These are phyloP conservation scores for Gnomoniopsis smithogilvyi DNA, from an alignment of 2,329 filamentous ascomycete species.

Conservation along the genomic window DNA sequence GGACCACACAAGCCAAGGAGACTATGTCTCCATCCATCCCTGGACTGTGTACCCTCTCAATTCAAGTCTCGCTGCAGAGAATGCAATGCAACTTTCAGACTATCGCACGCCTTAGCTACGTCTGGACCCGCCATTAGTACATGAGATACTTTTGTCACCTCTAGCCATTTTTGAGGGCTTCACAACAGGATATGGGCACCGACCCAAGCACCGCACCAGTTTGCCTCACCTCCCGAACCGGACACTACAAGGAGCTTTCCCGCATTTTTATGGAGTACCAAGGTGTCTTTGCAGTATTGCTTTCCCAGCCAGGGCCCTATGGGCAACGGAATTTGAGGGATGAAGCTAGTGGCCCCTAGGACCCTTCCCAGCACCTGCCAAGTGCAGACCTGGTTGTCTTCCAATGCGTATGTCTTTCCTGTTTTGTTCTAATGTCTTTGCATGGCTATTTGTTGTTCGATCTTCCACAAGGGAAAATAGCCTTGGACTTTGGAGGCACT, in stretches of 20 bases:
- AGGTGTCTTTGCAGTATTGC: not conserved
- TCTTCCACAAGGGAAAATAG: not conserved
- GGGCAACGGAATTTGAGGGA: not conserved
- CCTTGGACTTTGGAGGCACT: not conserved
- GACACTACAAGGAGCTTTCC: not conserved
- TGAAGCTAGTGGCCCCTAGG: not conserved
- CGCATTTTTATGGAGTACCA: not conserved
- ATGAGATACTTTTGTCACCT: not conserved
- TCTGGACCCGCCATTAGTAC: not conserved
- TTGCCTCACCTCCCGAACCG: not conserved
- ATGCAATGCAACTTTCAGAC: not conserved
- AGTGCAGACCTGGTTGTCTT: slow-evolving; percentile 3
- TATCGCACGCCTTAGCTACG: not conserved
- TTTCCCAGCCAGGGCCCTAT: not conserved
- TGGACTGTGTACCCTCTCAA: not conserved
- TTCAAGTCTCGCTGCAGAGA: not conserved
- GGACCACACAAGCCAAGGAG: not conserved
- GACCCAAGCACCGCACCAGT: not conserved
- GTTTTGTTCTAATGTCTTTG: not conserved
- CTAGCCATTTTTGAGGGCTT: not conserved
- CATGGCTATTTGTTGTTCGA: not conserved
- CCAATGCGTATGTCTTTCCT: slow-evolving; percentile 16
- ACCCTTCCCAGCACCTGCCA: not conserved
- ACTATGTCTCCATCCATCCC: not conserved
- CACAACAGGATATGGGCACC: not conserved